Base-by-base conservation (phyloP, 768 basidiomycete genomes). In the Pulveroboletus sp. region DNA sequence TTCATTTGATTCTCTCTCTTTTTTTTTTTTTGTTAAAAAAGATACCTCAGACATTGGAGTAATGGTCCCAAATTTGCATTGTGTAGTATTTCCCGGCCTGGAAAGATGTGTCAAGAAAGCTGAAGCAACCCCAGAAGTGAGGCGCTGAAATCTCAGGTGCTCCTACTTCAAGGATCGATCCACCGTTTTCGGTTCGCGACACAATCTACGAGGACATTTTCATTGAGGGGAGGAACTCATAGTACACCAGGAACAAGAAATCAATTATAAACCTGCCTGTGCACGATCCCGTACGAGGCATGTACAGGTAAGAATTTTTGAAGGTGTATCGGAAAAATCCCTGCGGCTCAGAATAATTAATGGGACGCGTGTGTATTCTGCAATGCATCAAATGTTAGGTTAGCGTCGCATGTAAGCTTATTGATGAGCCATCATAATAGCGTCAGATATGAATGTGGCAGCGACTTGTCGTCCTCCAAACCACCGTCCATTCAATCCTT, bases 401-500 rank as follows among this genome's bases (percentile, higher is more conserved):
- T 51, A 68, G 59, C 47, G 33, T 51, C 42, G 49, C 41, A 31
- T 9, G 48, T 17, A 38, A 40, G 36, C 51, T 73, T 77, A 89
- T 73, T 86, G 85, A 65, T 93, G 90, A 55, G 90, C 90, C 73
- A 86, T 87, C 88, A 93, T 89, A 60, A 96, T 87, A 46, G 90
- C 89, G 64, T 95, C 93, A 49, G 91, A 88, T 61, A 95, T 94
- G 73, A 90, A 94, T 49, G 79, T 67, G 56, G 92, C 93, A 40
- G 85, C 81, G 51, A 96, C 81, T 70, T 89, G 86, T 70, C 85
- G 85, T 52, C 93, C 93, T 52, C 92, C 93, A 64, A 99, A 99
- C 89, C 92, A 98, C 52, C 96, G 88, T 46, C 93, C 92, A 59
- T 96, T 93, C 47, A 99, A 80, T 60, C 92, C 90, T 68, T 89